Evolutionary conservation across 371 early-diverging fungal species (phyloP).

Genomic region (Mucor indicus): DNA sequence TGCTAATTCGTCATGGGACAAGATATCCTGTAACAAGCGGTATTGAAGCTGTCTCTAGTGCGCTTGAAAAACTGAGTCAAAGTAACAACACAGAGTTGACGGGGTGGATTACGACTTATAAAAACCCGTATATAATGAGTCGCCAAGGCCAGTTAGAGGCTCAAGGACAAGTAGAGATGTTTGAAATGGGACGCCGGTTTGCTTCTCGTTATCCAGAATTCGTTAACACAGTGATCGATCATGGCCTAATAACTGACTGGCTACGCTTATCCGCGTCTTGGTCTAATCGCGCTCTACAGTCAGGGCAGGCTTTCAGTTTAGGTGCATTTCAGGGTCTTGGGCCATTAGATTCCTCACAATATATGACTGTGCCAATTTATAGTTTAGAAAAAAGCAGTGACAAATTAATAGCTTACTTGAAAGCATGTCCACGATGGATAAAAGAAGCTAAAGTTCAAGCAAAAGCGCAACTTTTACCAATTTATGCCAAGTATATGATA

Average conservation of each 20-base stretch:
- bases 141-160: slow-evolving; percentile 11
- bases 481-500: neutral
- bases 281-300: slow-evolving; percentile 12
- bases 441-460: too few species aligned
- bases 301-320: slow-evolving; percentile 10
- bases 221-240: neutral
- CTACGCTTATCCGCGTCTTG: slow-evolving; percentile 7
- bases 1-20: slow-evolving; percentile 32
- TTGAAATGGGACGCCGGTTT: slow-evolving; percentile 21
- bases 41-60: slow-evolving; percentile 11
- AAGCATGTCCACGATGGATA: slow-evolving; percentile 22
- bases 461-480: neutral
- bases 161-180: slow-evolving; percentile 21
- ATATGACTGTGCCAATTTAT: slow-evolving; percentile 14
- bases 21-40: slow-evolving; percentile 22
- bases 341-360: neutral
- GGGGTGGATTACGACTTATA: slow-evolving; percentile 16
- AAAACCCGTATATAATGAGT: slow-evolving; percentile 2
- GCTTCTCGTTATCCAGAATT: slow-evolving; percentile 13
- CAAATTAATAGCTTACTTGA: slow-evolving; percentile 11
- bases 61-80: slow-evolving; percentile 3
- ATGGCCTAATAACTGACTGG: slow-evolving; percentile 1
- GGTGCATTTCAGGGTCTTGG: slow-evolving; percentile 7
- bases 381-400: slow-evolving; percentile 17
- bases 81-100: slow-evolving; percentile 8